Base-by-base conservation (phyloP, 2,329 filamentous ascomycete species). In the Fusarium secorum region DNA sequence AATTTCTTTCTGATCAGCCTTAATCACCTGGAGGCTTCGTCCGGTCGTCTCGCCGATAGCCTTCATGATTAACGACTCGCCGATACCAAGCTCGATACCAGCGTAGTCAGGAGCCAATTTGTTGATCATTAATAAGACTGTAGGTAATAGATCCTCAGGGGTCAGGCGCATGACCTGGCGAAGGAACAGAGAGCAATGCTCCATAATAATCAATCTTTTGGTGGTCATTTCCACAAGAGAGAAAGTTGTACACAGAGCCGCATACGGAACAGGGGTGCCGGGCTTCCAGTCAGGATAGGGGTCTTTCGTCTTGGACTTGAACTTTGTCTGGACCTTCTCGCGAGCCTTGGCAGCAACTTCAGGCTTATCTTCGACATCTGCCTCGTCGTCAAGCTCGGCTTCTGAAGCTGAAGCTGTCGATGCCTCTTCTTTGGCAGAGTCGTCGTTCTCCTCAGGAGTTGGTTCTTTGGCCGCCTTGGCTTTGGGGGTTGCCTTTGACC, bases 1-100 rank as follows among this genome's bases (percentile, higher is more conserved):
- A 80, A 98, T 97, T 75, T 98, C 94, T 76, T 96, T 94, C 78
- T 99, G 96, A 75, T 98, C 95, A 52, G 92, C 90, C 83, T 98
- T 98, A 85, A 99, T 97, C 56, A 97, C 90, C 39, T 91, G 87
- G 49, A 98, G 82, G 76, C 90, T 97, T 66, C 96, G 90, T 14
- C 96, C 96, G 1, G 96, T 99, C 33, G 91, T 92, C 83, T 98
- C 95, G 15, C 95, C 95, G 77, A 99, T 97, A 9, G 96, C 93
- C 80, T 98, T 99, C 95, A 98, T 98, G 76, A 99, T 98, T 32
- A 99, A 83, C 1, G 95, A 98, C 82, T 99, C 96, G 61, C 96
- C 96, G 75, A 99, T 99, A n/a, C 96, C 96, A 33, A 99, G 87
- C 81, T 99, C 96, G 69, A 99, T 95, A 24, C 96, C 96, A 45